Evolutionary conservation across 2,329 filamentous ascomycete genomes (phyloP), one percentile per base, ranked within the genome.

Genomic region (Metarhizium brunneum): DNA sequence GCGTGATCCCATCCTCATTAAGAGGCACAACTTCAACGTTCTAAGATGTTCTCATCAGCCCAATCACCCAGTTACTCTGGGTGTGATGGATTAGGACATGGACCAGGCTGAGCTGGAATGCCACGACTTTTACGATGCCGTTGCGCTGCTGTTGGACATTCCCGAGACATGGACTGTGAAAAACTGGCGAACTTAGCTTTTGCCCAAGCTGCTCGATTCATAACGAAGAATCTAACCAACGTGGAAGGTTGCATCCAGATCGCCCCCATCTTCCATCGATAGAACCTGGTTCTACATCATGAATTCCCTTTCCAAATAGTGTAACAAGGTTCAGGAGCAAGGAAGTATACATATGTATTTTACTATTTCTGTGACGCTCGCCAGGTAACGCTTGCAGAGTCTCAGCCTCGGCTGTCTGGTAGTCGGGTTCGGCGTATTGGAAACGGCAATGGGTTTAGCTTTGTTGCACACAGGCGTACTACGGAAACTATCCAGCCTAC

Each of bases 21-120:
- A 89, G 67, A 73, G 70, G 6, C 79, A 87, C 71, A 88, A 88
- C 62, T 77, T 89, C 69, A 89, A 90, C 59, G 82, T 86, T 0
- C 74, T 90, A 5, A 82, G 86, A 0, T 85, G 20, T 25, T 25
- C 20, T 25, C 20, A 25, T 25, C 20, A 25, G 3, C 20, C 20
- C 20, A 25, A 25, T 25, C 20, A 25, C 20, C 20, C 20, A 25
- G 1, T 25, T 2, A 25, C 20, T 25, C 20, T 25, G 3, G 20
- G 20, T 25, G 2, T 25, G 20, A 25, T 25, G 3, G 20, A 25
- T 25, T 25, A 3, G 20, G 20, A 3, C 3, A 25, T 25, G 20
- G 3, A 25, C 20, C 2, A 25, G 20, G 3, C 20, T 25, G 20
- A 25, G 20, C 20, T 25, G 20, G 20, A 25, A 25, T 25, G 20